Evolutionary conservation across 2,329 filamentous ascomycete species (phyloP), one percentile per base, ranked within the genome.

Genomic region (Xylariaceae sp.): DNA sequence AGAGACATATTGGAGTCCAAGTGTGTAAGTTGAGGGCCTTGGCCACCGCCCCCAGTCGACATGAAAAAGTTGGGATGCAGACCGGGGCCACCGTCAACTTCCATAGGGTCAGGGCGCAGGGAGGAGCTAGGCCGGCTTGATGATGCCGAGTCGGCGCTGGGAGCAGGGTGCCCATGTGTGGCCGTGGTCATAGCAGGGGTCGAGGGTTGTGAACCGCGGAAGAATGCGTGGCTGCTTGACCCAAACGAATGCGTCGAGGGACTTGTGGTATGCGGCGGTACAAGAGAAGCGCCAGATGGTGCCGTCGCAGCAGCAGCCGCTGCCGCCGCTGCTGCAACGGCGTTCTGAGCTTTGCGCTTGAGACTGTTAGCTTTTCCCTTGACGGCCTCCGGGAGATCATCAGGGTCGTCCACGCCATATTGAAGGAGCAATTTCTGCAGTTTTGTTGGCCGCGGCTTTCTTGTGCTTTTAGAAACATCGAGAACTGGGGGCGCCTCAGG

Each of bases 401-500:
- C 92, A 0, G 90, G 89, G 61, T 95, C 90, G 3, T 92, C 86
- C 12, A 97, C 89, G 2, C 91, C 92, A 57, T 94, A 84, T 64
- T 94, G 87, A 1, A 85, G 85, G 77, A 99, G 87, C 65, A 97
- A 82, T 74, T 96, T 97, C 70, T 97, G 92, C 61, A 96, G 83
- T 72, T 99, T 99, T 0, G 94, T 99, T 8, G 94, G 94, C 8
- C 94, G 85, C 39, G 94, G 94, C 71, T 99, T 99, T 54, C 94
- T 83, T 4, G 94, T 99, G 47, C 92, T 96, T 58, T 92, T 81
- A 0, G 92, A 97, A 15, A 87, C 82, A 57, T 96, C 88, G 9
- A 96, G 79, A 36, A 95, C 85, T 19, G 92, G 92, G 3, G 94
- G 94, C 12, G 94, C 78, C 13, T 89, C 81, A 0, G 90, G 88